Evolutionary conservation across 2,329 filamentous ascomycete genomes (phyloP), one percentile per base, ranked within the genome.

Genomic region (Talaromyces sp.): DNA sequence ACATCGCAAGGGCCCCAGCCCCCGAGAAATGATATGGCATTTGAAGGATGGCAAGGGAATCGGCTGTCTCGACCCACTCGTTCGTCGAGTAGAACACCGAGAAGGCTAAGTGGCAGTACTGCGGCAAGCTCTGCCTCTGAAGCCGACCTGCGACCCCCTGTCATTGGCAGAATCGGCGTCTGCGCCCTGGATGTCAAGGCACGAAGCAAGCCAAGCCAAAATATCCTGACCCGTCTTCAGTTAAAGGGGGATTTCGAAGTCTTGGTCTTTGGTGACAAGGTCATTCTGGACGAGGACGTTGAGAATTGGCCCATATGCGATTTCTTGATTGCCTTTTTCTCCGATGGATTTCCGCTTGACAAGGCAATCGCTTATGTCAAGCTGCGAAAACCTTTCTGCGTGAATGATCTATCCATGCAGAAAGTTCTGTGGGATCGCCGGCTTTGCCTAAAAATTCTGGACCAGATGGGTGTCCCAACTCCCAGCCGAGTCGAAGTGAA

Each of bases 321-420:
- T 77, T 99, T 96, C 70, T 79, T 99, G 60, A 96, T 99, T 70
- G 96, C 93, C 3, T 99, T 99, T 78, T 99, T 98, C 77, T 98
- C 93, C 0, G 93, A 97, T 74, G 95, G 95, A 0, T 99, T 99
- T 68, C 95, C 95, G 0, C 80, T 99, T 54, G 93, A 98, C 67
- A 99, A 99, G 74, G 95, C 96, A 5, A 96, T 99, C 69, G 91
- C 92, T 36, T 99, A 99, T 75, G 91, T 92, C 64, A 92, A 92
- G 70, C 85, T 96, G 11, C 88, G 95, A 60, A 96, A 96, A 72
- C 95, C 95, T 0, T 98, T 97, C 69, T 97, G 93, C 72, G 93
- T 99, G 71, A 99, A 99, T 72, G 93, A 99, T 74, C 82, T 99
- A 51, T 91, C 92, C 0, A 97, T 99, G 92, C 95, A 99, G 74